Conservation (phyloP, 192 early-diverging fungal genomes). For the Coemansia sp. region DNA sequence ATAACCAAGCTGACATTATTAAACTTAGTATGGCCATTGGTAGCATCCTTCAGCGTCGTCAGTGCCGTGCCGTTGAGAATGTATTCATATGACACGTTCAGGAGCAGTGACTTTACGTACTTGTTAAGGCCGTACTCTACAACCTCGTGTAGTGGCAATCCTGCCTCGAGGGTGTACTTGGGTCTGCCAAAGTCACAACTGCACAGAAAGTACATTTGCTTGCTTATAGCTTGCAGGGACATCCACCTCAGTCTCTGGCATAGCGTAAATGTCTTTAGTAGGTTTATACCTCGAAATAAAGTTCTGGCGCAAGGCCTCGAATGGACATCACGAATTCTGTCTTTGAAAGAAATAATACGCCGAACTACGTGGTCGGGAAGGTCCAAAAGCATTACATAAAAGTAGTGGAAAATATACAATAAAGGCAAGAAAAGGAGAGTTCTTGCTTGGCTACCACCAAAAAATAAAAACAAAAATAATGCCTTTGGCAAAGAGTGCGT, state of each 20-base stretch:
- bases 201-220: background rate
- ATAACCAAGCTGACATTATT: background rate
- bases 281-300: background rate
- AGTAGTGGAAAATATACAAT: too few species aligned
- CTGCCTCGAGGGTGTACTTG: background rate
- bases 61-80: background rate
- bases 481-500: too few species aligned
- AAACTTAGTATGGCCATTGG: background rate
- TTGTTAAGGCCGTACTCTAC: background rate
- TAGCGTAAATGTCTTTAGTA: background rate
- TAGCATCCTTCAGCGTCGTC: background rate
- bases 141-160: background rate
- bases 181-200: background rate
- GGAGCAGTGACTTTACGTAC: background rate
- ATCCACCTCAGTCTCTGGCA: background rate
- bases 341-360: background rate
- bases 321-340: background rate
- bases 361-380: background rate
- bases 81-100: background rate
- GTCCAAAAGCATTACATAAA: background rate
- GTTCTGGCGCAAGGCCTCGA: background rate
- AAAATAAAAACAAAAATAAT: too few species aligned
- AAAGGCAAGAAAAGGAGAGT: too few species aligned
- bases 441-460: too few species aligned
- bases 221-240: background rate